phyloP scores from a whole-genome alignment of 495 filamentous ascomycete species.

The Rhypophila decipiens region DNA sequence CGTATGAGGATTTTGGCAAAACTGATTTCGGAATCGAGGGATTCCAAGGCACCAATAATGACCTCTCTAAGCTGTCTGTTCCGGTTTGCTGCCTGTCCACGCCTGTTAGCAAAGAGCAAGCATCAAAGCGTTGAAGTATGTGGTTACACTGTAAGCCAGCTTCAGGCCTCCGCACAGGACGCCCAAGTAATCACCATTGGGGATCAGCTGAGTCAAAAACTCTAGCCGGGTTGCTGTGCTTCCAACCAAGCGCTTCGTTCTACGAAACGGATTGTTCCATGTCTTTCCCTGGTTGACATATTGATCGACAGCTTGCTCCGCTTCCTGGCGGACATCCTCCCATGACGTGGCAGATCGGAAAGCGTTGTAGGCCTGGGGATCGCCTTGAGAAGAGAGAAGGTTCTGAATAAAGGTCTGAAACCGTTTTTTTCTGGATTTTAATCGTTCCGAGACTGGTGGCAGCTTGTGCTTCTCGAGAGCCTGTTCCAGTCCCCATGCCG shows the following conservation, averaged over 20 bases:
- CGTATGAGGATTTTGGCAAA: background rate
- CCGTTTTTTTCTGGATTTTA: no score
- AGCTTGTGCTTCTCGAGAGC: background rate
- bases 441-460: background rate
- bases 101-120: no score
- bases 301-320: background rate
- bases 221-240: background rate
- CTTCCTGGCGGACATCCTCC: background rate
- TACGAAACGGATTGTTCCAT: background rate
- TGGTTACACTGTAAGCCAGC: background rate
- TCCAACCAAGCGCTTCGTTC: background rate
- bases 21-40: background rate
- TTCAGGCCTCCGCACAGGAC: background rate
- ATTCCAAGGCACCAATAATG: background rate
- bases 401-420: background rate
- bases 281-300: background rate
- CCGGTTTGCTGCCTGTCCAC: background rate
- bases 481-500: background rate
- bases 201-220: background rate
- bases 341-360: background rate
- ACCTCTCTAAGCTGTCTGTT: background rate
- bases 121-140: no score
- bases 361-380: background rate
- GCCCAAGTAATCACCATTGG: background rate
- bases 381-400: background rate